Percentiles rank a stretch among this genome's conserved stretches.
These are phyloP conservation scores for Centaurea solstitialis DNA, from an alignment of 129 eudicot genomes.

Conservation along the genomic window DNA sequence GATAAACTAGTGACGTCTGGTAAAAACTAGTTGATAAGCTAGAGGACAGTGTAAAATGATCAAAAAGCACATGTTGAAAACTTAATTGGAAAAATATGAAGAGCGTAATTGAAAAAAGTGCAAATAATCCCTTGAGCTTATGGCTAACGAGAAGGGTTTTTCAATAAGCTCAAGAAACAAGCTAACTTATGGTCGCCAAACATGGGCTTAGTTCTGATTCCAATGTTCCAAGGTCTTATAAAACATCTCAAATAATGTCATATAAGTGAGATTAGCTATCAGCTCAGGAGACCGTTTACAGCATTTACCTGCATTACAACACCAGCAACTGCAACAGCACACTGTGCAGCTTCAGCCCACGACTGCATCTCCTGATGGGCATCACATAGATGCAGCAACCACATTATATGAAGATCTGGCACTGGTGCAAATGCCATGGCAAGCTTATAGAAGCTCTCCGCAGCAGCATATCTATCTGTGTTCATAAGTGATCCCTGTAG, in stretches of 20 bases:
- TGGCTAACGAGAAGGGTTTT: background rate
- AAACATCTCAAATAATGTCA: too few species aligned
- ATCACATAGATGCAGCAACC: constrained; percentile 95
- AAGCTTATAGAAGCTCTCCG: constrained; percentile 94
- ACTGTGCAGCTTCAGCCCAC: constrained; percentile 99
- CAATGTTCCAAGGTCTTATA: too few species aligned
- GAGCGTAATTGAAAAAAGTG: too few species aligned
- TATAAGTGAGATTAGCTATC: background rate
- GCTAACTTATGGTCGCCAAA: too few species aligned
- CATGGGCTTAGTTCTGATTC: too few species aligned
- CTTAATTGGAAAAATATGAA: background rate
- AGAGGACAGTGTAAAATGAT: background rate
- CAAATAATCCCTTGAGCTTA: background rate
- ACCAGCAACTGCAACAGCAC: constrained; percentile 99
- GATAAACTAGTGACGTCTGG: background rate
- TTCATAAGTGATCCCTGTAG: constrained; percentile 88
- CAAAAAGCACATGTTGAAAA: background rate
- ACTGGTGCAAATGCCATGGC: constrained; percentile 99
- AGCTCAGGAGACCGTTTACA: background rate
- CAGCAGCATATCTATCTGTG: constrained; percentile 94
- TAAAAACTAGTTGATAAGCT: background rate
- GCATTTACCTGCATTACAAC: constrained; percentile 91
- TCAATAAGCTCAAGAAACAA: background rate
- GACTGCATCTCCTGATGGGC: constrained; percentile 99
- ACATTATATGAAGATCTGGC: constrained; percentile 99